phyloP scores from a whole-genome alignment of 2,329 filamentous ascomycete genomes.

The Pseudovirgaria hyperparasitica region DNA sequence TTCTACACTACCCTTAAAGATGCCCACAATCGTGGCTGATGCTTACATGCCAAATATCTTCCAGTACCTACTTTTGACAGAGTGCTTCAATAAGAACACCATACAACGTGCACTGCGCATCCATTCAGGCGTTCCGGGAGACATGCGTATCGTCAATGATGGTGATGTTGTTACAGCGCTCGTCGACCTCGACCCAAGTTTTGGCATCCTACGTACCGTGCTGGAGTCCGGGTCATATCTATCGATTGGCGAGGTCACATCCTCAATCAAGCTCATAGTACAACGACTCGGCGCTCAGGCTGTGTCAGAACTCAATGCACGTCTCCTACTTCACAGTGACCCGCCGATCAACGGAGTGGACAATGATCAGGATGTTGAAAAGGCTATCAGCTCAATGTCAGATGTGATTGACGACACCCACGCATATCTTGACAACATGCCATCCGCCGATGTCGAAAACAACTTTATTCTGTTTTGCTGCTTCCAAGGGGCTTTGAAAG shows the following conservation, averaged over 20 bases:
- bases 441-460: too few relatives aligned
- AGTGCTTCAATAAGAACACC: slow-evolving; percentile 32
- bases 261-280: slow-evolving; percentile 54
- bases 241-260: slow-evolving; percentile 51
- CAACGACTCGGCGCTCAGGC: slow-evolving; percentile 47
- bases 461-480: too few relatives aligned
- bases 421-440: too few relatives aligned
- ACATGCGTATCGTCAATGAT: slow-evolving; percentile 37
- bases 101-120: slow-evolving; percentile 28
- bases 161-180: slow-evolving; percentile 51
- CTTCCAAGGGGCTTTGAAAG: too few relatives aligned
- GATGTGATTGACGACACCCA: too few relatives aligned
- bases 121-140: slow-evolving; percentile 23
- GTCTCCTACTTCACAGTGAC: too few relatives aligned
- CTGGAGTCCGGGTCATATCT: slow-evolving; percentile 51
- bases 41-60: slow-evolving; percentile 41
- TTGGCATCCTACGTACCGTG: slow-evolving; percentile 53
- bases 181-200: slow-evolving; percentile 52
- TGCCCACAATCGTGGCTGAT: too few relatives aligned
- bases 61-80: slow-evolving; percentile 47
- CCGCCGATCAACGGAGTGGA: too few relatives aligned
- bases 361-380: slow-evolving; percentile 3
- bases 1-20: slow-evolving; percentile 24
- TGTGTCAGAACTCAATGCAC: slow-evolving; percentile 18
- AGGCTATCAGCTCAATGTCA: too few relatives aligned